Conservation (phyloP, 202 grass and related monocot genomes). For the Eragrostis tef region DNA sequence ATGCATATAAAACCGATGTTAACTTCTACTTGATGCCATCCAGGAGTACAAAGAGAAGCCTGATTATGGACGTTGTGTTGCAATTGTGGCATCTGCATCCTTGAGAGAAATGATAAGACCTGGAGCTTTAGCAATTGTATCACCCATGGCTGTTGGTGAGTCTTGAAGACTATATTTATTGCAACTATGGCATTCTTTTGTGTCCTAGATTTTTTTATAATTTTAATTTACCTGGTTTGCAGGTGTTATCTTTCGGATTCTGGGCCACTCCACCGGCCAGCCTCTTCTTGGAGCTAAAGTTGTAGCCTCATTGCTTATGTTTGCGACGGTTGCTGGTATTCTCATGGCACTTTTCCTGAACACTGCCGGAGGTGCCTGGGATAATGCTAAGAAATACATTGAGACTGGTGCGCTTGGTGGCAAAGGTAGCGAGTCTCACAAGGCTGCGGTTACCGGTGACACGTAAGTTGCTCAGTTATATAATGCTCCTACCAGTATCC, state of each 20-base stretch:
- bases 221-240: conserved; percentile 47
- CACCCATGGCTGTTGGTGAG: conserved; percentile 84
- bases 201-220: conserved; percentile 18
- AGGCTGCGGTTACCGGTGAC: conserved; percentile 93
- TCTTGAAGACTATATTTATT: conserved; percentile 23
- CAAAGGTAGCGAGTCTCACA: conserved; percentile 92
- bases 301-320: conserved; percentile 95
- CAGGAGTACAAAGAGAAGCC: conserved; percentile 97
- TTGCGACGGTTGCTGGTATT: conserved; percentile 83
- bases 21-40: conserved; percentile 41
- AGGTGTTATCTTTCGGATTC: conserved; percentile 83
- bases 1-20: conserved; percentile 2
- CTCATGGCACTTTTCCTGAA: conserved; percentile 99
- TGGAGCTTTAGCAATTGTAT: conserved; percentile 93
- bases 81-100: conserved; percentile 97
- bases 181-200: conserved; percentile 8
- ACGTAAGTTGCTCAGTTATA: conserved; percentile 69
- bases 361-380: conserved; percentile 95
- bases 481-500: not conserved
- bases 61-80: conserved; percentile 97
- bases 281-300: conserved; percentile 89
- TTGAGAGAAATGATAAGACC: conserved; percentile 96
- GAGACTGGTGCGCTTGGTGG: conserved; percentile 97
- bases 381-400: conserved; percentile 99
- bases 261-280: conserved; percentile 77